Conservation (phyloP, 805 yeast species). For the Myxozyma monticola region DNA sequence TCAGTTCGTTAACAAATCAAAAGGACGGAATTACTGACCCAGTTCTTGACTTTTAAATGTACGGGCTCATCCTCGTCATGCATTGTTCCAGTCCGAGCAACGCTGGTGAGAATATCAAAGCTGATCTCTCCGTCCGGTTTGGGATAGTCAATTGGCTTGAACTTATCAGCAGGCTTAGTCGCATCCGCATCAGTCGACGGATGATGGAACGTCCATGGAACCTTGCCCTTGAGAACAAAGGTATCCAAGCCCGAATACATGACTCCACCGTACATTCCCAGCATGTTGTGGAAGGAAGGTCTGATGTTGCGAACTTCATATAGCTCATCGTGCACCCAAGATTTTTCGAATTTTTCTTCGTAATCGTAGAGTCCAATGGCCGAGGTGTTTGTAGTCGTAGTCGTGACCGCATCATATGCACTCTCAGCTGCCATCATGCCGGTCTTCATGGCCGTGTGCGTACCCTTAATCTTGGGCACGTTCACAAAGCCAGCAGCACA, state of each 20-base stretch:
- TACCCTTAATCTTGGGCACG: constrained; percentile 96
- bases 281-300: constrained; percentile 77
- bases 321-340: constrained; percentile 87
- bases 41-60: constrained; percentile 61
- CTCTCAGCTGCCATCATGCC: constrained; percentile 94
- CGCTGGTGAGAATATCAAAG: constrained; percentile 91
- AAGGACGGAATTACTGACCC: constrained; percentile 15
- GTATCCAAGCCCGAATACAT: constrained; percentile 83
- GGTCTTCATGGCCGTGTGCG: constrained; percentile 95
- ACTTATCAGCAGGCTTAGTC: constrained; percentile 67
- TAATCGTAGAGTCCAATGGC: constrained; percentile 52
- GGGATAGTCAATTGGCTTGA: constrained; percentile 78
- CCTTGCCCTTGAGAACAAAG: constrained; percentile 69
- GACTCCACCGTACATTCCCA: constrained; percentile 83
- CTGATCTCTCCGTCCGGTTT: constrained; percentile 94
- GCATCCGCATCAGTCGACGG: constrained; percentile 67
- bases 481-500: constrained; percentile 96
- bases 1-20: not conserved
- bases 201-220: constrained; percentile 84
- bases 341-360: constrained; percentile 62
- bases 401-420: constrained; percentile 57
- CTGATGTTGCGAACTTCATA: constrained; percentile 84
- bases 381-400: constrained; percentile 30
- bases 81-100: constrained; percentile 92
- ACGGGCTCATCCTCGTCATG: constrained; percentile 94